These are phyloP conservation scores for Coemansia sp. DNA, from an alignment of 192 early-diverging fungal genomes.

Conservation along the genomic window DNA sequence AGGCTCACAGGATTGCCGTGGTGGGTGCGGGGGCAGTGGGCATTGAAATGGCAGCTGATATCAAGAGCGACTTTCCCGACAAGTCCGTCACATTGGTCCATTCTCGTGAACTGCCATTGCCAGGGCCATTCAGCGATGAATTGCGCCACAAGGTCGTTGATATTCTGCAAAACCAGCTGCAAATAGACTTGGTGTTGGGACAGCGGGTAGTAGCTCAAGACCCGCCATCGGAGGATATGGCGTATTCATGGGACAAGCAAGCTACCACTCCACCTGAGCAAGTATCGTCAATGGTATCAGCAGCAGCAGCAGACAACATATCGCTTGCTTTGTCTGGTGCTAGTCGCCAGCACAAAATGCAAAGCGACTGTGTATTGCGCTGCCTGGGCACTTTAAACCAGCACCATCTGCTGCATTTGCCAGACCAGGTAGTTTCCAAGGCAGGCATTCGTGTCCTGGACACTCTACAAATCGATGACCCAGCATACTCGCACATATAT, in stretches of 20 bases:
- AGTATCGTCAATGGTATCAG: constrained; percentile 1
- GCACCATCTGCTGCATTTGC: constrained; percentile 6
- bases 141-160: constrained; percentile 22
- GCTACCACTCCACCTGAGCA: constrained; percentile 1
- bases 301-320: neutral
- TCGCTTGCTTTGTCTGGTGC: constrained; percentile 23
- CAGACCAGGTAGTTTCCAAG: constrained; percentile 5
- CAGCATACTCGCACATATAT: constrained; percentile 62
- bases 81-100: constrained; percentile 48
- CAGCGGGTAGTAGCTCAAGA: constrained; percentile 23
- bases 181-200: constrained; percentile 33
- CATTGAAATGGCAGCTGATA: constrained; percentile 73
- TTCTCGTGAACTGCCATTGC: constrained; percentile 26
- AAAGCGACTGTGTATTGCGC: constrained; percentile 23
- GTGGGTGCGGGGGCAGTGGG: constrained; percentile 76
- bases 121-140: constrained; percentile 34
- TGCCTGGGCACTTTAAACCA: constrained; percentile 22
- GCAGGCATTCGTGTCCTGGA: constrained; percentile 49
- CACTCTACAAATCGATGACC: constrained; percentile 69
- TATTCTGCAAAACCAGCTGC: constrained; percentile 20
- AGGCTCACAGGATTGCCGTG: constrained; percentile 56
- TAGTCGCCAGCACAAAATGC: constrained; percentile 6
- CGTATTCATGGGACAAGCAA: too few relatives aligned
- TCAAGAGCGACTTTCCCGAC: constrained; percentile 37
- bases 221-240: constrained; percentile 25